Base-by-base conservation (phyloP, 768 basidiomycete species). In the Roridomyces roridus region DNA sequence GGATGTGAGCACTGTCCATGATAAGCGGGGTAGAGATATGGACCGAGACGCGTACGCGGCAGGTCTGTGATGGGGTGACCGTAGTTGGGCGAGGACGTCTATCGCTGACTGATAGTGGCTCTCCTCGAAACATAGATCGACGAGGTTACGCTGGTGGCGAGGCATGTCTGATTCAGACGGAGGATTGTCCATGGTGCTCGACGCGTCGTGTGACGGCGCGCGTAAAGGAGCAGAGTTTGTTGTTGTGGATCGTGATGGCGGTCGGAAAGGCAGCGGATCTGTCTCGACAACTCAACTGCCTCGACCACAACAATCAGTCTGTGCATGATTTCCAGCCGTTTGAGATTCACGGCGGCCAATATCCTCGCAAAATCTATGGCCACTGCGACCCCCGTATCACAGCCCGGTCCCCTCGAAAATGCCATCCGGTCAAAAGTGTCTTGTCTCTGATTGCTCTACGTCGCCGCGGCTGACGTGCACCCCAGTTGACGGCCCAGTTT, bases 71-170 rank as follows among this genome's bases (percentile, higher is more conserved):
- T 78, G 72, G n/a, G 80, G 67, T 0, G 84, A 81, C 42, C 86
- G 84, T 2, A 92, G 69, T 55, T 87, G 85, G 55, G 84, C 83
- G 1, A 92, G 79, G 24, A 83, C 71, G 14, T 77, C 73, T 25
- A 91, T 86, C 7, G 85, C 91, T 6, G 83, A 77, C 63, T 89
- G 85, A 60, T 88, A 90, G 55, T 91, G 88, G 17, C 85, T 84
- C 68, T 92, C 91, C 64, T 92, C 91, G 18, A 92, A 83, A 55
- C 86, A 86, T 49, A 80, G 85, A 66, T 92, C 88, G 18, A 91
- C 87, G 5, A 89, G 72, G 29, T 77, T 79, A 31, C 80, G 76
- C 62, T 83, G 81, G 63, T 82, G 68, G 14, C 69, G 66, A 53
- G 70, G 74, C 76, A 85, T 78, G 48, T 82, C 81, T 10, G 70